Conservation (phyloP, 345 rosid species). For the Carallia brachiata region DNA sequence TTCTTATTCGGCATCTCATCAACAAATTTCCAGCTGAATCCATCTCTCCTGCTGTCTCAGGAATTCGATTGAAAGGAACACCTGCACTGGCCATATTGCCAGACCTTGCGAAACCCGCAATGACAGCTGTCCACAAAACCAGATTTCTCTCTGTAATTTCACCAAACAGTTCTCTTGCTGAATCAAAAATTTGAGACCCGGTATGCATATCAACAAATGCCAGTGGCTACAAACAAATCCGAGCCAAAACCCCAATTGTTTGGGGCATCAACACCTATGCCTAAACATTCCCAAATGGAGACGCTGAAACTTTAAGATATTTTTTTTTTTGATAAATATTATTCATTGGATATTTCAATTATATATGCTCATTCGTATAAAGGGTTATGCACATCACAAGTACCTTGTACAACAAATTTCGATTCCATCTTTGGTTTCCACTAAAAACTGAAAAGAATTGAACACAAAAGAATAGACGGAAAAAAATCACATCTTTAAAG, state of each 20-base stretch:
- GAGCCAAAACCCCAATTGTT: constrained; percentile 46
- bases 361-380: not conserved
- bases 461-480: not conserved
- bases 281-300: constrained; percentile 40
- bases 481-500: not conserved
- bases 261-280: constrained; percentile 48
- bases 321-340: too few relatives aligned
- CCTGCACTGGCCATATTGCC: constrained; percentile 47
- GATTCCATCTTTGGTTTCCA: too few relatives aligned
- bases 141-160: constrained; percentile 48
- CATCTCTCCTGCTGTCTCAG: constrained; percentile 59
- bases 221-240: constrained; percentile 58
- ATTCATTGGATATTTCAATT: too few relatives aligned
- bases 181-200: constrained; percentile 42
- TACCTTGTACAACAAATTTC: too few relatives aligned
- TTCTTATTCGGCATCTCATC: constrained; percentile 49
- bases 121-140: constrained; percentile 73
- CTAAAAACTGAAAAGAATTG: too few relatives aligned
- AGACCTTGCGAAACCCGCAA: constrained; percentile 51
- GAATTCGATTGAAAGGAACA: constrained; percentile 52
- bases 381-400: too few relatives aligned
- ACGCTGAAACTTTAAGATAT: too few relatives aligned
- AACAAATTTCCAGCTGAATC: constrained; percentile 48
- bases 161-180: constrained; percentile 51
- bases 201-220: constrained; percentile 63